These are phyloP conservation scores for Phoma herbarum DNA, from an alignment of 2,329 filamentous ascomycete genomes.

Conservation along the genomic window DNA sequence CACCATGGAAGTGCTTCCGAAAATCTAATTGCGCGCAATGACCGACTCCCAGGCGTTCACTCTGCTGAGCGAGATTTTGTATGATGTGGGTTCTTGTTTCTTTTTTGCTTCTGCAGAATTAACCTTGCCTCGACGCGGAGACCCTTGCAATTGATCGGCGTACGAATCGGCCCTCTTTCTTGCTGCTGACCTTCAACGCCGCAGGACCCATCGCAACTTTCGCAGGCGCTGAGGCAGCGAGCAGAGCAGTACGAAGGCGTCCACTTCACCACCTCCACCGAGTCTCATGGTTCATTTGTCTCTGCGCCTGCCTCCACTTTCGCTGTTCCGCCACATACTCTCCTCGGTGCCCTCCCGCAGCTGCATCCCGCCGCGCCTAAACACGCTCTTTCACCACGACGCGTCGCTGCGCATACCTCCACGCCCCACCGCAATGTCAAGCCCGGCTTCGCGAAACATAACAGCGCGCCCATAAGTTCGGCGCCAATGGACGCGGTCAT, in stretches of 20 bases:
- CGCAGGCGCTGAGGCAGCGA: slow-evolving; percentile 48
- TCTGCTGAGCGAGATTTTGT: slow-evolving; percentile 40
- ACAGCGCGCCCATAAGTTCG: slow-evolving; percentile 44
- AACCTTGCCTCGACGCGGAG: slow-evolving; percentile 23
- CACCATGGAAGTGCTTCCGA: slow-evolving; percentile 4
- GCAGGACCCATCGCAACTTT: slow-evolving; percentile 51
- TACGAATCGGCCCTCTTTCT: slow-evolving; percentile 29
- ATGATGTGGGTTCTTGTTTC: slow-evolving; percentile 46
- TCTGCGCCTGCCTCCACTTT: slow-evolving; percentile 21
- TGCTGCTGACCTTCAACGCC: slow-evolving; percentile 32
- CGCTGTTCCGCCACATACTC: slow-evolving; percentile 14
- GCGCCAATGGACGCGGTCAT: slow-evolving; percentile 29
- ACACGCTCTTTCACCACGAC: slow-evolving; percentile 36
- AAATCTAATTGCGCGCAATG: slow-evolving; percentile 30
- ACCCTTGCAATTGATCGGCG: slow-evolving; percentile 35
- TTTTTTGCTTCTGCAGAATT: slow-evolving; percentile 26
- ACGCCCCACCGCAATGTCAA: slow-evolving; percentile 39
- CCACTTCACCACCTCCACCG: slow-evolving; percentile 39
- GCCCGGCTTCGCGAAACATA: slow-evolving; percentile 37
- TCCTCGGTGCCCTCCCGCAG: slow-evolving; percentile 25
- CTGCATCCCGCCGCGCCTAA: slow-evolving; percentile 23
- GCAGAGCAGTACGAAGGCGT: slow-evolving; percentile 35
- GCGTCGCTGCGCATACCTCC: slow-evolving; percentile 31
- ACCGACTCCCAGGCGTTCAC: slow-evolving; percentile 42
- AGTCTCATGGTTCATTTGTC: slow-evolving; percentile 24